Conservation (phyloP, 2,329 filamentous ascomycete species). For the Aspergillus vadensis region DNA sequence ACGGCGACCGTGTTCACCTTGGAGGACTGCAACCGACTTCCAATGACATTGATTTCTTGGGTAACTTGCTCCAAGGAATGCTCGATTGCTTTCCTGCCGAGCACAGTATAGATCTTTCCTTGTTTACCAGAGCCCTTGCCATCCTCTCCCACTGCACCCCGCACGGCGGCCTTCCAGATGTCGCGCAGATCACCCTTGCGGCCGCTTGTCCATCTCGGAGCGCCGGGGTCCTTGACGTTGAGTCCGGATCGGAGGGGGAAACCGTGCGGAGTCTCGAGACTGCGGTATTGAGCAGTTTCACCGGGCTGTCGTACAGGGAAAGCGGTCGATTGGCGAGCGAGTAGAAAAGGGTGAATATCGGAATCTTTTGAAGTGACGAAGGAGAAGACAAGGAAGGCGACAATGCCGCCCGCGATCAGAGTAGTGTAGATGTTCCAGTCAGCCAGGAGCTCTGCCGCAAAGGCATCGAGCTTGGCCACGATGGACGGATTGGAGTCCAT, state of each 20-base stretch:
- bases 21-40: constrained; percentile 71
- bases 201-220: constrained; percentile 79
- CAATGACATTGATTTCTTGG: constrained; percentile 84
- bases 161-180: constrained; percentile 76
- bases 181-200: constrained; percentile 88
- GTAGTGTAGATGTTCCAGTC: constrained; percentile 86
- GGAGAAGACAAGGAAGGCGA: constrained; percentile 69
- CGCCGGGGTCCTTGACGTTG: constrained; percentile 77
- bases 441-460: constrained; percentile 67
- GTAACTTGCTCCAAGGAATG: constrained; percentile 73
- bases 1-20: constrained; percentile 75
- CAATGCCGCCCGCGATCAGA: constrained; percentile 65
- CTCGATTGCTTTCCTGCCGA: constrained; percentile 74
- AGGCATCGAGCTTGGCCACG: constrained; percentile 70
- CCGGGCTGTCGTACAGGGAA: constrained; percentile 79
- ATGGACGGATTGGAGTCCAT: constrained; percentile 53
- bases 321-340: constrained; percentile 78
- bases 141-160: constrained; percentile 64
- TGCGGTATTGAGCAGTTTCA: constrained; percentile 83
- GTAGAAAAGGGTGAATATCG: constrained; percentile 87
- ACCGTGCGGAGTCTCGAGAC: constrained; percentile 81
- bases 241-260: constrained; percentile 76
- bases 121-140: constrained; percentile 61
- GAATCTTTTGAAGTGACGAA: constrained; percentile 74
- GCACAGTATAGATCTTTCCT: constrained; percentile 75